Percentiles rank a stretch among this genome's conserved stretches.
These are phyloP conservation scores for Lodderomyces theae DNA, from an alignment of 1,139 yeast species.

Conservation along the genomic window DNA sequence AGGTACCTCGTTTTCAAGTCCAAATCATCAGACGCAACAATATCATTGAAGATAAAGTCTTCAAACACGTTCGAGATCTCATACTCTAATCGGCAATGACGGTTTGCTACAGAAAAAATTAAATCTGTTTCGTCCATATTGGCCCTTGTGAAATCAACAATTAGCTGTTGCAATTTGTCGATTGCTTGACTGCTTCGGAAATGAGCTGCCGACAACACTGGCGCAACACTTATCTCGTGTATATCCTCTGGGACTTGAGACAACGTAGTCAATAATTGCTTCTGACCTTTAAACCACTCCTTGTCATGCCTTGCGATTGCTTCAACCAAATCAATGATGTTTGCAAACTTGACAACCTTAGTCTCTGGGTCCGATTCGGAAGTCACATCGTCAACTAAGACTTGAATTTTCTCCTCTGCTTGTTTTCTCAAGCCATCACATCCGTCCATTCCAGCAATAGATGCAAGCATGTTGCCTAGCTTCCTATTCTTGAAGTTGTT, in stretches of 20 bases:
- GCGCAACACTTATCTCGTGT: constrained; percentile 37
- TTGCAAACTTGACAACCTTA: constrained; percentile 65
- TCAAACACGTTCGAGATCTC: constrained; percentile 50
- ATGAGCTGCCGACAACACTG: constrained; percentile 59
- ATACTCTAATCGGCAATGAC: constrained; percentile 44
- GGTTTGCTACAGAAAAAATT: constrained; percentile 50
- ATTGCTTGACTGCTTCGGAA: constrained; percentile 76
- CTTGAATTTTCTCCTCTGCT: constrained; percentile 51
- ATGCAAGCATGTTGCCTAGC: constrained; percentile 64
- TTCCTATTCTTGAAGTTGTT: constrained; percentile 66
- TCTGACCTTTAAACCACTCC: constrained; percentile 62
- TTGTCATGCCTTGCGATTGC: constrained; percentile 52
- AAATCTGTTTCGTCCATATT: constrained; percentile 29
- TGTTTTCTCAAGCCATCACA: constrained; percentile 56
- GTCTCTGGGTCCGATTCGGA: constrained; percentile 51
- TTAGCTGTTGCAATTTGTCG: constrained; percentile 55
- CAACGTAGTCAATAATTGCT: constrained; percentile 46
- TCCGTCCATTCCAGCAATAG: constrained; percentile 57
- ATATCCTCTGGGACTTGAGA: constrained; percentile 47
- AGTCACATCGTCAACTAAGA: constrained; percentile 33
- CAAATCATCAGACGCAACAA: constrained; percentile 53
- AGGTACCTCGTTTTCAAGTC: constrained; percentile 51
- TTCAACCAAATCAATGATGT: constrained; percentile 61
- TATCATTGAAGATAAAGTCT: constrained; percentile 53
- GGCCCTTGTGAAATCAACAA: constrained; percentile 47